Percentiles rank a stretch among this genome's conserved stretches.
These are phyloP conservation scores for Brettanomyces anomalus DNA, from an alignment of 805 yeast species.

Conservation along the genomic window DNA sequence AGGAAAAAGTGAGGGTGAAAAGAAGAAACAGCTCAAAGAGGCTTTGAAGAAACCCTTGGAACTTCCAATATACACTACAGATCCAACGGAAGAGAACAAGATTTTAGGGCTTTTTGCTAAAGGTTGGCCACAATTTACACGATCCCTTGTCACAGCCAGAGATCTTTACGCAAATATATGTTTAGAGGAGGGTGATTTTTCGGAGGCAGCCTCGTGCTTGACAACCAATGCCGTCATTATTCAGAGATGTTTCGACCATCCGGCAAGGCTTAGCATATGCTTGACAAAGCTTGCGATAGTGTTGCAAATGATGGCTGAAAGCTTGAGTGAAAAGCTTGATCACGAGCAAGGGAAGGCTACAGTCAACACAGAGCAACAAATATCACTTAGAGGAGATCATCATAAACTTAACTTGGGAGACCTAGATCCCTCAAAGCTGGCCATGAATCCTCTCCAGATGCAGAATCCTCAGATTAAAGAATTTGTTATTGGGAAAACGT, in stretches of 20 bases:
- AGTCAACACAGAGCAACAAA: background rate
- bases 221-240: slow-evolving; percentile 11
- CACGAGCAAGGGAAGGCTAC: background rate
- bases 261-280: slow-evolving; percentile 11
- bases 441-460: background rate
- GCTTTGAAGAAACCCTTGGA: slow-evolving; percentile 12
- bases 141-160: slow-evolving; percentile 16
- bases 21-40: slow-evolving; percentile 7
- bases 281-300: slow-evolving; percentile 14
- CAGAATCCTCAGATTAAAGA: slow-evolving; percentile 9
- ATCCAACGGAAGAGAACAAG: slow-evolving; percentile 14
- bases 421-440: background rate
- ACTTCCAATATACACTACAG: slow-evolving; percentile 14
- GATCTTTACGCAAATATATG: slow-evolving; percentile 19
- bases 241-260: slow-evolving; percentile 14
- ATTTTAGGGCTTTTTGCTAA: slow-evolving; percentile 13
- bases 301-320: slow-evolving; percentile 9
- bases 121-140: slow-evolving; percentile 23
- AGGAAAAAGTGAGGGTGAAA: slow-evolving; percentile 4
- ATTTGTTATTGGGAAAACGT: slow-evolving; percentile 10
- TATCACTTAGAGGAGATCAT: background rate
- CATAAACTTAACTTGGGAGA: background rate
- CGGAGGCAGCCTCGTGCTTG: slow-evolving; percentile 13
- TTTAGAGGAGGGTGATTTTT: slow-evolving; percentile 15
- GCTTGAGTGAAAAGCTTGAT: background rate